Conservation (phyloP, 169 alveolate genomes). For the Eimeria praecox region DNA sequence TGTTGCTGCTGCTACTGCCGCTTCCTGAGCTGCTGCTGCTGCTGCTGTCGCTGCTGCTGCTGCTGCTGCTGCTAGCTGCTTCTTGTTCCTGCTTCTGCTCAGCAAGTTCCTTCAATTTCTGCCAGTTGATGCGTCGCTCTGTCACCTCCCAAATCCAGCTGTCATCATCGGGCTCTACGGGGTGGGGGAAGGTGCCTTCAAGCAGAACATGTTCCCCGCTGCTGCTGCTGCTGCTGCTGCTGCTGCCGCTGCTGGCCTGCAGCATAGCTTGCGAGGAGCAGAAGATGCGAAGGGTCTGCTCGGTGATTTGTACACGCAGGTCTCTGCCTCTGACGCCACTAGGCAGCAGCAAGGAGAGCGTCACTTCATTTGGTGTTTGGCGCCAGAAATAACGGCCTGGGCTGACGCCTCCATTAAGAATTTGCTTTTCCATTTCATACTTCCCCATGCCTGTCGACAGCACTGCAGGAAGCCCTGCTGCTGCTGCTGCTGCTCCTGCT, state of each 20-base stretch:
- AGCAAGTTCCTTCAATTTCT: constrained; percentile 34
- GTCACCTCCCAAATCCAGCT: constrained; percentile 77
- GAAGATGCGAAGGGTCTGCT: constrained; percentile 22
- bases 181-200: constrained; percentile 69
- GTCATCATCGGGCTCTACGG: constrained; percentile 72
- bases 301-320: constrained; percentile 32
- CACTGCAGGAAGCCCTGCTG: constrained; percentile 17
- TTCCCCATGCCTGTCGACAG: background rate
- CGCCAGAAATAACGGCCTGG: constrained; percentile 72
- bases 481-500: constrained; percentile 32
- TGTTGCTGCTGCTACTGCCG: constrained; percentile 22
- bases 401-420: constrained; percentile 72
- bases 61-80: background rate
- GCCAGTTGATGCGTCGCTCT: constrained; percentile 73
- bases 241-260: background rate
- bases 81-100: background rate
- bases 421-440: constrained; percentile 29
- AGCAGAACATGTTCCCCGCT: constrained; percentile 32
- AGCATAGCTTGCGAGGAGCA: background rate
- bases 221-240: constrained; percentile 55
- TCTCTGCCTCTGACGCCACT: constrained; percentile 66
- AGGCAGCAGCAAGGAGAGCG: constrained; percentile 53
- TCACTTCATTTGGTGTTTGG: constrained; percentile 66
- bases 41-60: constrained; percentile 13
- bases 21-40: constrained; percentile 9